Conservation (phyloP, 1,139 yeast genomes). For the Candida sp. region DNA sequence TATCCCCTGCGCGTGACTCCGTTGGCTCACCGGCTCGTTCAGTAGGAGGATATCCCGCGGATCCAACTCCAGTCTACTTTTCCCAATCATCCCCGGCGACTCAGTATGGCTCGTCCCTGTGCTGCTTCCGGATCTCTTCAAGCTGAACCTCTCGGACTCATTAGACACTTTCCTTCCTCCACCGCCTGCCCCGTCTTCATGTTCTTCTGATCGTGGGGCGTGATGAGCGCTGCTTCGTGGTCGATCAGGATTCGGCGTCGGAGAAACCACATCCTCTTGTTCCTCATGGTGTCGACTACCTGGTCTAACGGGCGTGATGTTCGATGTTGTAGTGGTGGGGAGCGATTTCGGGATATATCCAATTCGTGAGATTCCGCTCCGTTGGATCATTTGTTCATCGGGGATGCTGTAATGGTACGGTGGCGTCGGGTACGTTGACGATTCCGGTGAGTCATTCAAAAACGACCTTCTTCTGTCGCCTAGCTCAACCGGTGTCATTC, state of each 20-base stretch:
- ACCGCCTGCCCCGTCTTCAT: background rate
- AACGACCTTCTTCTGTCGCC: background rate
- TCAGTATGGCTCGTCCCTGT: background rate
- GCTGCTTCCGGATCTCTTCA: background rate
- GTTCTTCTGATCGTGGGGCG: background rate
- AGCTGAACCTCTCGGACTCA: constrained; percentile 1
- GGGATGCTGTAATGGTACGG: background rate
- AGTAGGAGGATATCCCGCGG: background rate
- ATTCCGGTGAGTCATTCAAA: background rate
- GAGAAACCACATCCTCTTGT: no score
- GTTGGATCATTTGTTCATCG: background rate
- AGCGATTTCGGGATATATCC: background rate
- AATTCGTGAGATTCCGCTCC: background rate
- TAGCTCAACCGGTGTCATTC: background rate
- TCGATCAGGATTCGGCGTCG: no score
- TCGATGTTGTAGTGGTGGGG: no score
- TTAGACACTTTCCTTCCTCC: constrained; percentile 1
- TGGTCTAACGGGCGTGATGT: no score
- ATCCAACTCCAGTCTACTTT: background rate
- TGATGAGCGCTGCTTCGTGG: background rate
- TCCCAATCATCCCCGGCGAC: background rate
- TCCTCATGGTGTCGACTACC: no score
- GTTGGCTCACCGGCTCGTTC: background rate
- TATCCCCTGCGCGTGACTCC: no score
- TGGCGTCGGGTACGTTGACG: background rate